Base-by-base conservation (phyloP, 2,329 filamentous ascomycete genomes). In the Penicillium occitanis region DNA sequence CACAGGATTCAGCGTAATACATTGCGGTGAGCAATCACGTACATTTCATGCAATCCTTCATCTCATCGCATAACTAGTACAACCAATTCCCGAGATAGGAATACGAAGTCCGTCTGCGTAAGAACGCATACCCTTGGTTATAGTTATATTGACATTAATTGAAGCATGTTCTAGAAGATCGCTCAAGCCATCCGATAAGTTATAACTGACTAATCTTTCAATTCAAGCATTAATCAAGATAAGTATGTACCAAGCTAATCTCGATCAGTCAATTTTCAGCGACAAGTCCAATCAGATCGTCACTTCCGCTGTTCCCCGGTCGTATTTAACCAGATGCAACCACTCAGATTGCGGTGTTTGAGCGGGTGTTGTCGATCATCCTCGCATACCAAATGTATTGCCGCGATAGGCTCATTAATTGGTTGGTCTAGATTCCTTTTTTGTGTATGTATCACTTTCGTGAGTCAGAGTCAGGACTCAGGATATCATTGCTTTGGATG, bases 291-390 rank as follows among this genome's bases (percentile, higher is more conserved):
- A 44, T 60, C 57, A 57, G 35, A 42, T 44, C 19, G 22, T 7
- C 55, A 22, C 35, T 25, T 59, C 55, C 55, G 55, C n/a, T 10
- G 33, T 59, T 59, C 55, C 55, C 55, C 55, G 55, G 5, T 19
- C 28, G 55, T n/a, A 42, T 42, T 44, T 30, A 17, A 5, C 33
- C 13, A 25, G 11, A n/a, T 11, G 35, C 13, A 28, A 5, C 57
- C 57, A 60, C 44, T 60, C 57, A 44, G 1, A 14, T 13, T n/a
- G 2, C 17, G n/a, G 11, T 22, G 6, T 42, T 2, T 2, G 22
- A 10, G 55, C 33, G 22, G 40, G n/a, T 30, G 35, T 28, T 22
- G 57, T 60, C 37, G 57, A 60, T 60, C 57, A 60, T 19, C 19
- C 30, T 13, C n/a, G 11, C 10, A 44, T 60, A 8, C 25, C 25